Conservation (phyloP, 2,329 filamentous ascomycete species). For the Exophiala sideris region DNA sequence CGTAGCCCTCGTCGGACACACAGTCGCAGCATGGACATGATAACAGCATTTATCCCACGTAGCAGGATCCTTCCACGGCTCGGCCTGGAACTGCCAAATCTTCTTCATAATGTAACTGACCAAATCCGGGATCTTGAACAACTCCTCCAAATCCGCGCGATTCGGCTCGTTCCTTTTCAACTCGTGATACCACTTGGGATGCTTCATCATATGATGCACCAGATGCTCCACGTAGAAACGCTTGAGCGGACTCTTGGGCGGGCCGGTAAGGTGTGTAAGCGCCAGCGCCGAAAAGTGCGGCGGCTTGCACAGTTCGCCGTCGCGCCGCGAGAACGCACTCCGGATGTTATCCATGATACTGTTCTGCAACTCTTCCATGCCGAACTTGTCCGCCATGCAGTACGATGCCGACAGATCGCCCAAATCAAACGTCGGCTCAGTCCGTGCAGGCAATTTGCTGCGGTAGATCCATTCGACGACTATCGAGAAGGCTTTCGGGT, state of each 20-base stretch:
- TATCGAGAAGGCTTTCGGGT: slow-evolving; percentile 52
- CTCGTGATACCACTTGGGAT: slow-evolving; percentile 19
- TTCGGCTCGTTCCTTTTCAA: slow-evolving; percentile 14
- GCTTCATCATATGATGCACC: slow-evolving; percentile 24
- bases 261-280: slow-evolving; percentile 17
- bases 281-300: slow-evolving; percentile 19
- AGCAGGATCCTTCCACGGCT: slow-evolving; percentile 21
- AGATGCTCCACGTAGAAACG: slow-evolving; percentile 24
- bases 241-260: slow-evolving; percentile 21
- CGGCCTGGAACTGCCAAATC: slow-evolving; percentile 21
- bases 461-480: slow-evolving; percentile 38
- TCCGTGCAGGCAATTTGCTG: slow-evolving; percentile 14
- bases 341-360: slow-evolving; percentile 22
- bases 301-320: slow-evolving; percentile 6
- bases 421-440: slow-evolving; percentile 10
- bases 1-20: slow-evolving; percentile 11
- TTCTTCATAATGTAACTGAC: slow-evolving; percentile 22
- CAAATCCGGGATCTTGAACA: slow-evolving; percentile 22
- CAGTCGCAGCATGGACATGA: slow-evolving; percentile 20
- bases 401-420: slow-evolving; percentile 19
- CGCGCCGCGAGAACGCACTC: slow-evolving; percentile 6
- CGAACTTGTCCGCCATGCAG: slow-evolving; percentile 25
- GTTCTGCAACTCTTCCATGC: slow-evolving; percentile 25
- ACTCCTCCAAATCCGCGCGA: slow-evolving; percentile 16
- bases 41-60: slow-evolving; percentile 17